Percentiles rank a stretch among this genome's conserved stretches.
Conservation (phyloP, 2,329 filamentous ascomycete species). For the Hirsutella rhossiliensis region DNA sequence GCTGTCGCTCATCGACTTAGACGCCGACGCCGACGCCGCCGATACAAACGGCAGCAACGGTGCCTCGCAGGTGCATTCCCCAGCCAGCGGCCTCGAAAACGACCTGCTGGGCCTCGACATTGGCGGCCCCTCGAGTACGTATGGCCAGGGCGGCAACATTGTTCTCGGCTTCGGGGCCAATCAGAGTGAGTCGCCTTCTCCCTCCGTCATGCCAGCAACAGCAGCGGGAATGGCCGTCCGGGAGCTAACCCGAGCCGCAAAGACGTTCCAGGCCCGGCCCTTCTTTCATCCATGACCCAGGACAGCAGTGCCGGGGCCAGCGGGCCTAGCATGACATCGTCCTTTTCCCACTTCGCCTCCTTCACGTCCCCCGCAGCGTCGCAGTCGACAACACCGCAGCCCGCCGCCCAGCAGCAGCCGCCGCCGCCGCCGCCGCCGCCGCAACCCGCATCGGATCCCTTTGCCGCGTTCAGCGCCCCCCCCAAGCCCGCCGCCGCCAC, state of each 20-base stretch:
- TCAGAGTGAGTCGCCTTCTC: constrained; percentile 37
- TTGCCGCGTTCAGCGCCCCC: constrained; percentile 33
- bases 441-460: constrained; percentile 35
- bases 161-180: constrained; percentile 67
- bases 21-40: constrained; percentile 50
- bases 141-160: constrained; percentile 69
- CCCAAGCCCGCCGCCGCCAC: constrained; percentile 12
- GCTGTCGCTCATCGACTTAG: constrained; percentile 88
- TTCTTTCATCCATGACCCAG: constrained; percentile 52
- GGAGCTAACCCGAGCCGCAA: not conserved
- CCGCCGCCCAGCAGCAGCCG: constrained; percentile 31
- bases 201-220: not conserved
- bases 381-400: constrained; percentile 41
- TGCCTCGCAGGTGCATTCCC: constrained; percentile 24
- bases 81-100: constrained; percentile 65
- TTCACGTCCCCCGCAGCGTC: constrained; percentile 41
- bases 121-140: constrained; percentile 46
- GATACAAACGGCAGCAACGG: constrained; percentile 39
- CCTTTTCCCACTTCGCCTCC: constrained; percentile 42
- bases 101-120: constrained; percentile 85
- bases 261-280: constrained; percentile 53
- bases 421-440: constrained; percentile 30
- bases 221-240: not conserved
- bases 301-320: constrained; percentile 42
- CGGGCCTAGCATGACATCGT: constrained; percentile 28